Evolutionary conservation across 2,329 filamentous ascomycete species (phyloP), one percentile per base, ranked within the genome.

Genomic region (Sclerotinia glacialis): DNA sequence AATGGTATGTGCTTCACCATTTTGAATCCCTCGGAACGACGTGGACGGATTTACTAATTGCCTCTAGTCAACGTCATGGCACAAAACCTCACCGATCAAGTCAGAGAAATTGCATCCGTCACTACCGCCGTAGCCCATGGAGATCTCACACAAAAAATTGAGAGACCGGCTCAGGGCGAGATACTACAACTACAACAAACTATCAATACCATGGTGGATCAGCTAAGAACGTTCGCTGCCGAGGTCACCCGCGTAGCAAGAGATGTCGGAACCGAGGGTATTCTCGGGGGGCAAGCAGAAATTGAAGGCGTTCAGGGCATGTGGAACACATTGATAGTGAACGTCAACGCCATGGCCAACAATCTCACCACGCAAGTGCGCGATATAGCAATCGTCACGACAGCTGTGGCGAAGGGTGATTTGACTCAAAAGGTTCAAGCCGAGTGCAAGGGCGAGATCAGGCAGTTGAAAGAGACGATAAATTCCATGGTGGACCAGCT

Each of bases 401-500:
- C 87, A 42, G 87, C 87, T 68, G 87, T 90, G 71, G 87, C 87
- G 73, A 88, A 87, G 79, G 94, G 94, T 79, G 95, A 99, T 78
- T 83, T 99, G 73, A 97, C 93, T 61, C 94, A 97, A 78, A 97
- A 97, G 78, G 94, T 99, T 49, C 92, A 96, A 78, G 93, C 93
- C 69, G 92, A 92, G 75, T 94, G 91, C 79, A 90, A 89, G 81
- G 96, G 90, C 78, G 95, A 94, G 83, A 98, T 93, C 75, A 90
- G 88, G 76, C 92, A 91, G 81, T 89, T 99, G 76, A 99, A 99
- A 80, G 93, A 93, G 68, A 98, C 95, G 56, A 99, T 98, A 82
- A 99, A 99, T 80, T 95, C 91, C 77, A 99, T 99, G 94, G 94
- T 99, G 72, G 95, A 97, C 78, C 95, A 97, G 78, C 83, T 99